Conservation (phyloP, 805 yeast genomes). For the Soucietia sequanensis region DNA sequence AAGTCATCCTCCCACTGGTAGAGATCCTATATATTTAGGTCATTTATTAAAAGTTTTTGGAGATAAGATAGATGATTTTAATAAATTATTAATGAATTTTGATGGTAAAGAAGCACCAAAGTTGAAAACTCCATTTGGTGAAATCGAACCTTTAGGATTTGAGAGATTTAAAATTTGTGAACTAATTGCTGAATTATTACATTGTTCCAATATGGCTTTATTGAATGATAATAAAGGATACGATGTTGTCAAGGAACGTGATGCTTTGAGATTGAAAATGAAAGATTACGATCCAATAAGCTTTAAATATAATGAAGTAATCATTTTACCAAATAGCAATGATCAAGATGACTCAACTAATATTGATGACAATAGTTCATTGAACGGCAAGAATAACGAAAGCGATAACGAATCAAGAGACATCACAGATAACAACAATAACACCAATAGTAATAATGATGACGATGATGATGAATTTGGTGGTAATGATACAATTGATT, state of each 20-base stretch:
- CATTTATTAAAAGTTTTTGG: conserved; percentile 43
- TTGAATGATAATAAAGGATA: conserved; percentile 44
- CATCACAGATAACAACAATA: conserved; percentile 1
- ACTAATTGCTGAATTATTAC: conserved; percentile 45
- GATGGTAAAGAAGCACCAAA: conserved; percentile 13
- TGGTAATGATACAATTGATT: conserved; percentile 36
- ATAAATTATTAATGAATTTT: conserved; percentile 28
- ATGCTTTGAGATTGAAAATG: conserved; percentile 37
- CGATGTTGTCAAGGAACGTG: conserved; percentile 39
- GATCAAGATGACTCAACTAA: conserved; percentile 9
- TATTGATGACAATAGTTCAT: conserved; percentile 7
- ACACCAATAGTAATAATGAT: conserved; percentile 5
- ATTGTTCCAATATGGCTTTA: conserved; percentile 47
- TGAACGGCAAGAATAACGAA: conserved; percentile 9
- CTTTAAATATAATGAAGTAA: conserved; percentile 45
- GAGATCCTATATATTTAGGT: conserved; percentile 48
- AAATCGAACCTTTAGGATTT: conserved; percentile 44
- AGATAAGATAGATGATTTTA: conserved; percentile 34
- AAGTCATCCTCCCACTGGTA: conserved; percentile 47
- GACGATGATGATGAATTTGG: conserved; percentile 8
- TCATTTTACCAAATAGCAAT: conserved; percentile 26
- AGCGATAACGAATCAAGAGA: conserved; percentile 7
- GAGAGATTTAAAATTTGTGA: conserved; percentile 48
- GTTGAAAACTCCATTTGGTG: conserved; percentile 33
- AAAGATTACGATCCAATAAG: conserved; percentile 43